A percentile compares a stretch with the other conserved stretches of the same genome.
Evolutionary conservation across 306 rosid species (phyloP).

Genomic region (Cucurbita ficifolia): DNA sequence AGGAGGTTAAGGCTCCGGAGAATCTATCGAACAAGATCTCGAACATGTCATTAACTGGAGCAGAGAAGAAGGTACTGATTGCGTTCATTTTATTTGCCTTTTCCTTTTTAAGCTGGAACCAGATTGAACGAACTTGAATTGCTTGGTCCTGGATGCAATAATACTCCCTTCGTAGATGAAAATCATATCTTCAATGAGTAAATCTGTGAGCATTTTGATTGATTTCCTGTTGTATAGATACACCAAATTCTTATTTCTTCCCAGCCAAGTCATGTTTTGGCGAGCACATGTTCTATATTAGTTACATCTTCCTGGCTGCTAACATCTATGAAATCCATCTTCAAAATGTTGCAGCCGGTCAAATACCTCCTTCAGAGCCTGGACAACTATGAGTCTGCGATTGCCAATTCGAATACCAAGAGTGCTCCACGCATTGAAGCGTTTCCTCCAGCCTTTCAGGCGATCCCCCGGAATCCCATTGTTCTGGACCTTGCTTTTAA

Average conservation of each 20-base stretch:
- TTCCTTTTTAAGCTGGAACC: background rate
- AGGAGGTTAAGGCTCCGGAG: conserved; percentile 42
- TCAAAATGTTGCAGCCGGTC: conserved; percentile 17
- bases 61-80: conserved; percentile 25
- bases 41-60: conserved; percentile 21
- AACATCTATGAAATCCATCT: background rate
- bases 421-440: conserved; percentile 27
- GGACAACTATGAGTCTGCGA: conserved; percentile 28
- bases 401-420: conserved; percentile 24
- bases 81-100: background rate
- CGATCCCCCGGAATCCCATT: conserved; percentile 41
- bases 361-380: conserved; percentile 41
- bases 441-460: conserved; percentile 31
- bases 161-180: background rate
- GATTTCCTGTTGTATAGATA: background rate
- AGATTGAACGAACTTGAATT: background rate
- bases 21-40: conserved; percentile 35
- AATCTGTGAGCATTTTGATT: background rate
- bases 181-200: background rate
- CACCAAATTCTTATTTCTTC: background rate
- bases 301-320: background rate
- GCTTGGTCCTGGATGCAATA: background rate
- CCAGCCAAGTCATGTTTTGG: background rate
- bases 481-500: conserved; percentile 40
- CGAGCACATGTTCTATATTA: background rate